Evolutionary conservation across 2,329 filamentous ascomycete genomes (phyloP).

Genomic region (Ilyonectria destructans): DNA sequence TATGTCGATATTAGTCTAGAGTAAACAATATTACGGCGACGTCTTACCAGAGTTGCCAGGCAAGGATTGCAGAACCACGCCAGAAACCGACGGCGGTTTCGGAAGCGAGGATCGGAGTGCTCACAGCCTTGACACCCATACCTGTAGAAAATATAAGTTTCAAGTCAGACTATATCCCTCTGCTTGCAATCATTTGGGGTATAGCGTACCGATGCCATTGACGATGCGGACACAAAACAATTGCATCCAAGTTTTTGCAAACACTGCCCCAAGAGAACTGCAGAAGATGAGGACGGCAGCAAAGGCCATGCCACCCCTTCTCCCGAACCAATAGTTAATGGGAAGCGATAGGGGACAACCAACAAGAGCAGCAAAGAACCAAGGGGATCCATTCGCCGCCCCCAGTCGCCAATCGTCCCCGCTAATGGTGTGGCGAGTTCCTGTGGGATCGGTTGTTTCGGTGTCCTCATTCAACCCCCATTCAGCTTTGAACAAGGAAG

Average conservation of each 20-base stretch:
- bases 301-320: slow-evolving; percentile 58
- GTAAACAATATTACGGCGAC: slow-evolving; percentile 34
- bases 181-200: not conserved
- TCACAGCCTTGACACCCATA: slow-evolving; percentile 65
- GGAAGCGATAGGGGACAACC: slow-evolving; percentile 60
- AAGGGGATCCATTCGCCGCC: slow-evolving; percentile 58
- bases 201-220: slow-evolving; percentile 57
- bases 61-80: slow-evolving; percentile 63
- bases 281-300: slow-evolving; percentile 59
- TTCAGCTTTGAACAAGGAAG: slow-evolving; percentile 52
- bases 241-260: slow-evolving; percentile 52
- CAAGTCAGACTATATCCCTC: not conserved
- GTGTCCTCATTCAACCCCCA: slow-evolving; percentile 39
- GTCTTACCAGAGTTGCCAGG: slow-evolving; percentile 60
- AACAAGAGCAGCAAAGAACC: slow-evolving; percentile 57
- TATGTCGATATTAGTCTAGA: not conserved
- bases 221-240: slow-evolving; percentile 56
- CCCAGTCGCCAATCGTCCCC: slow-evolving; percentile 58
- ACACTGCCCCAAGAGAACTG: slow-evolving; percentile 58
- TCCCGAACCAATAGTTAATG: slow-evolving; percentile 59
- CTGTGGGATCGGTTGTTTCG: not conserved
- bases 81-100: slow-evolving; percentile 63
- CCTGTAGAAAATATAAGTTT: slow-evolving; percentile 44
- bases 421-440: slow-evolving; percentile 3
- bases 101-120: slow-evolving; percentile 62